Percentiles rank a stretch among this genome's conserved stretches.
phyloP scores from a whole-genome alignment of 805 yeast species.

The Saccharomyces kudriavzevii region DNA sequence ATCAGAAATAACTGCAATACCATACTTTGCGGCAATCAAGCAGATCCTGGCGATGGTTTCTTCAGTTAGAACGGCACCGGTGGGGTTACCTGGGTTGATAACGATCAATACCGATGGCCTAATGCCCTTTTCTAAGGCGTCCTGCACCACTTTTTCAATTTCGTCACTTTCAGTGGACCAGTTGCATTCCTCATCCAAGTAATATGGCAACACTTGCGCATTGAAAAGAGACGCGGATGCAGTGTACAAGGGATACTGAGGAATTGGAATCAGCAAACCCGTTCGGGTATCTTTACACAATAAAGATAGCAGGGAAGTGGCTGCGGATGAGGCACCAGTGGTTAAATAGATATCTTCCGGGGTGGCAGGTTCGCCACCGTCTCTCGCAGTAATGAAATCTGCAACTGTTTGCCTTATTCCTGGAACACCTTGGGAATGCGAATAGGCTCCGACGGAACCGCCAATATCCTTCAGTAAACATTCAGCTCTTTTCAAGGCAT shows the following conservation, averaged over 20 bases:
- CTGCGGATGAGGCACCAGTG: slow-evolving; percentile 93
- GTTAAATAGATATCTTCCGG: slow-evolving; percentile 75
- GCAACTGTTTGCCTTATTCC: slow-evolving; percentile 72
- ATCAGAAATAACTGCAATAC: slow-evolving; percentile 85
- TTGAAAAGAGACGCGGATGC: slow-evolving; percentile 80
- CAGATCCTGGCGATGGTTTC: slow-evolving; percentile 64
- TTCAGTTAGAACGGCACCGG: slow-evolving; percentile 71
- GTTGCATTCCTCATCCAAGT: slow-evolving; percentile 63
- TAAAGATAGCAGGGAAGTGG: slow-evolving; percentile 64
- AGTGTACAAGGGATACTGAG: slow-evolving; percentile 94
- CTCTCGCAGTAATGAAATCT: slow-evolving; percentile 66
- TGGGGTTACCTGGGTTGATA: slow-evolving; percentile 97
- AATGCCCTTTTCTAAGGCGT: slow-evolving; percentile 45
- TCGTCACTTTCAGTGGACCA: slow-evolving; percentile 78
- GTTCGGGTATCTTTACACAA: slow-evolving; percentile 57
- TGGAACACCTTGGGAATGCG: slow-evolving; percentile 82
- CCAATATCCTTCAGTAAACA: slow-evolving; percentile 46
- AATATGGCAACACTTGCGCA: slow-evolving; percentile 78
- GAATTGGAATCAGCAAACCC: slow-evolving; percentile 88
- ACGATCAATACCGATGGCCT: slow-evolving; percentile 74
- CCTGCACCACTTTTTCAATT: slow-evolving; percentile 45
- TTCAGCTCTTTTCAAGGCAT: slow-evolving; percentile 67
- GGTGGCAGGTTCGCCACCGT: slow-evolving; percentile 61
- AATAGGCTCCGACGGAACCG: slow-evolving; percentile 90
- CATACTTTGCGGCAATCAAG: slow-evolving; percentile 72